Evolutionary conservation across 148 eudicot genomes (phyloP), one percentile per base, ranked within the genome.

Genomic region (Heliosperma pusillum): DNA sequence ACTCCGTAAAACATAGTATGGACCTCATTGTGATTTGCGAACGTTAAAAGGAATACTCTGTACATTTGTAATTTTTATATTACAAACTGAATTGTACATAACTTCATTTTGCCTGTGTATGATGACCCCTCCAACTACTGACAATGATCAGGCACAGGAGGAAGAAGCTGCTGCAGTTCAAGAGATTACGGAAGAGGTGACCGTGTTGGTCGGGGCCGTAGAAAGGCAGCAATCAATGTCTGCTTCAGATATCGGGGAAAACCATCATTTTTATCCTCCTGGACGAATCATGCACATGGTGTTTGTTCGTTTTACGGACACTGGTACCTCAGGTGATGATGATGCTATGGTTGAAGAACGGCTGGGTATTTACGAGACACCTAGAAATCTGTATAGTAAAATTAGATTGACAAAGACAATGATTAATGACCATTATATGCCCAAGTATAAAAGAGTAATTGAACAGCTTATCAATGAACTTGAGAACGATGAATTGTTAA

Each of bases 351-450:
- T 58, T 0, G 88, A 85, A 65, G 93, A 86, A 61, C 81, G 45
- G 45, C 85, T 87, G 44, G 90, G 92, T 29, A 84, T 91, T 19
- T 94, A 88, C 57, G 88, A 83, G 85, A 89, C 96, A 0, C 89
- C 89, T 1, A 83, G 98, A 76, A 83, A 92, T 60, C 78, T 90
- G 85, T 92, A 94, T 69, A 89, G 88, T 85, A 94, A 94, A 81
- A 88, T 94, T 45, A 85, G 97, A 20, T 79, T 94, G 75, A 89
- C 97, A 15, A 90, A 81, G 83, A 92, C 91, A 0, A 92, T 94
- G 98, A 87, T 94, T 44, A 92, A 90, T 59, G 97, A 92, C 82
- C 97, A 92, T 81, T 92, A 89, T 80, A 94, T 92, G 97, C 97
- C 98, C 1, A 90, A 90, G 93, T 92, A 94, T 75, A 94, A 89